Base-by-base conservation (phyloP, 345 rosid genomes). In the Eucalyptus regnans region DNA sequence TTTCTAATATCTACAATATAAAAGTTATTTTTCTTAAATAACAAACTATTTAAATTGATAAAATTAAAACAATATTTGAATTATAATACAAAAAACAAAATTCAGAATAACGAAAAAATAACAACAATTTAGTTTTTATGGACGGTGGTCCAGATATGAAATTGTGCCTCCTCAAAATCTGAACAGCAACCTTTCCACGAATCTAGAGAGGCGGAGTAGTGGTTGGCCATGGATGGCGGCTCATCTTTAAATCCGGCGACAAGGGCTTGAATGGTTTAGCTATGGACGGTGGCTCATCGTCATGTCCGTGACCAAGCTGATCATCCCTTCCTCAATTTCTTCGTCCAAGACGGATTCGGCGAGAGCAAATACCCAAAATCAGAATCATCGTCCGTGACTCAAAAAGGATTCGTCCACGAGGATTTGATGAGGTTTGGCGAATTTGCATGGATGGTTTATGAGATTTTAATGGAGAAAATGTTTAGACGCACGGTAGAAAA, bases 401-500 rank as follows among this genome's bases (percentile, higher is more conserved):
- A 31, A 31, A 15, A 66, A 31, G 76, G 76, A n/a, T 64, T 64
- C 11, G 17, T 14, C 37, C 18, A 7, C 10, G 5, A n/a, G 76
- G 41, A 2, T n/a, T 64, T 64, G 37, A 64, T n/a, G 20, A 37
- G 76, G 14, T 64, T 64, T 7, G 76, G 76, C 11, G 1, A 31
- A 64, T 64, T 64, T 64, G 41, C 41, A 8, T 64, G 41, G 41
- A 64, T 7, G 33, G 0, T n/a, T 64, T 0, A 64, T 64, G 33
- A 64, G 41, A 64, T 64, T 27, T n/a, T 64, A 64, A 3, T 14
- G 20, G 20, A 64, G 20, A n/a, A 64, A 15, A 7, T 64, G 10
- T n/a, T 64, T 14, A 64, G 37, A 1, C 16, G 0, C 2, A n/a
- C 1, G 0, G 20, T 64, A 64, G 4, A n/a, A 16, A n/a, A 4